Evolutionary conservation across 1,284 basidiomycete genomes (phyloP).

Genomic region (Trichosporon sp.): DNA sequence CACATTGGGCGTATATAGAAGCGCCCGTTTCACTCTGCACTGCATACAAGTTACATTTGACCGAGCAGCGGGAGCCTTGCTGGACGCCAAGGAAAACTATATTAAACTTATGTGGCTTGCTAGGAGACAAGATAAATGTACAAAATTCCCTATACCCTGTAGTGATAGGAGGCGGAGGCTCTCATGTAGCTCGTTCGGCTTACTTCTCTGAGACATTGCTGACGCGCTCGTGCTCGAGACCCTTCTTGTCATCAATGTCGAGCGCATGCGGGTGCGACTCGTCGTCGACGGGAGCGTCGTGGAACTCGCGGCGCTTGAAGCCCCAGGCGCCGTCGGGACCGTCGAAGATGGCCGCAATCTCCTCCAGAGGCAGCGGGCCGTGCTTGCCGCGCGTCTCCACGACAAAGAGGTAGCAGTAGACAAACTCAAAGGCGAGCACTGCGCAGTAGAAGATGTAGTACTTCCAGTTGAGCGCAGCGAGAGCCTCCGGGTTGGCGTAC

Average conservation of each 20-base stretch:
- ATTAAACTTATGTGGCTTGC: neutral
- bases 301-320: conserved; percentile 13
- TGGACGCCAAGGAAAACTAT: neutral
- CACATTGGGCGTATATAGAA: too few species aligned
- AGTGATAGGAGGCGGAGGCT: neutral
- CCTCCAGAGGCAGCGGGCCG: conserved; percentile 39
- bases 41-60: neutral
- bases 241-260: conserved; percentile 3
- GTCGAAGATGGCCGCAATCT: conserved; percentile 34
- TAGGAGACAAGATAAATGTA: neutral
- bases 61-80: neutral
- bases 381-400: conserved; percentile 37
- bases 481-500: conserved; percentile 44
- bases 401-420: conserved; percentile 42
- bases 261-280: neutral
- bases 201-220: neutral
- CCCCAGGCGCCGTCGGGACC: conserved; percentile 11
- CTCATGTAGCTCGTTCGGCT: too few species aligned
- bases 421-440: conserved; percentile 40
- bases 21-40: neutral
- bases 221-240: conserved; percentile 1
- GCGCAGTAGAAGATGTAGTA: conserved; percentile 39
- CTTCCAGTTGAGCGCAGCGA: conserved; percentile 29
- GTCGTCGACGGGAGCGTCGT: neutral
- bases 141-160: neutral